Evolutionary conservation across 2,329 filamentous ascomycete genomes (phyloP).

Genomic region (Microthyrium microscopicum): DNA sequence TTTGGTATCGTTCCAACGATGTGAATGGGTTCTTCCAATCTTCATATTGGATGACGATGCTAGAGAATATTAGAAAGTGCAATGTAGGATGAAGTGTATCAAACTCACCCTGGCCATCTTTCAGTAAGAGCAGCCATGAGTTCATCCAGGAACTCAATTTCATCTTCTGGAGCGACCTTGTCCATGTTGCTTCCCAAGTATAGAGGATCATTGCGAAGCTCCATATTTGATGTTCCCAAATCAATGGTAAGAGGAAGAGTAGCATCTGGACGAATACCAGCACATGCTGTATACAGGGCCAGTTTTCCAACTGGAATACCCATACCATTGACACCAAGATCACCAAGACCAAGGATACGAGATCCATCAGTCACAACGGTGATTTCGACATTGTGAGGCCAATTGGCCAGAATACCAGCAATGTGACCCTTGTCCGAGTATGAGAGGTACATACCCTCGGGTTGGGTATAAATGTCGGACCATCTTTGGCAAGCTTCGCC

Average conservation of each 20-base stretch:
- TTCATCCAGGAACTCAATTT: slow-evolving; percentile 89
- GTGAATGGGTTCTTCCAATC: slow-evolving; percentile 97
- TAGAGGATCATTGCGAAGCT: slow-evolving; percentile 58
- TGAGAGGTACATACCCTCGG: slow-evolving; percentile 89
- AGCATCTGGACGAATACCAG: slow-evolving; percentile 70
- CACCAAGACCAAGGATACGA: slow-evolving; percentile 79
- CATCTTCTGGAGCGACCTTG: slow-evolving; percentile 60
- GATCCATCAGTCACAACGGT: slow-evolving; percentile 95
- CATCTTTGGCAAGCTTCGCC: slow-evolving; percentile 94
- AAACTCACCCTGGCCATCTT: slow-evolving; percentile 46
- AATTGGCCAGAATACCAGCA: slow-evolving; percentile 75
- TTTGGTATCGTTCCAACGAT: slow-evolving; percentile 76
- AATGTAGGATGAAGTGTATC: slow-evolving; percentile 1
- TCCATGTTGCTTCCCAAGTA: slow-evolving; percentile 82
- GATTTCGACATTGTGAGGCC: slow-evolving; percentile 89
- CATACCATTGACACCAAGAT: slow-evolving; percentile 92
- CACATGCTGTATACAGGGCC: slow-evolving; percentile 84
- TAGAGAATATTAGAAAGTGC: slow-evolving; percentile 19
- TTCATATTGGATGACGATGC: slow-evolving; percentile 78
- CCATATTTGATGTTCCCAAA: slow-evolving; percentile 46
- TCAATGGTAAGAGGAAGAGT: slow-evolving; percentile 48
- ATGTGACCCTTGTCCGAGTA: slow-evolving; percentile 89
- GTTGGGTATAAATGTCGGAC: slow-evolving; percentile 87
- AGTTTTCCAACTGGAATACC: slow-evolving; percentile 97
- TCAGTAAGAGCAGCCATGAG: slow-evolving; percentile 86